Percentiles rank a stretch among this genome's conserved stretches.
phyloP scores from a whole-genome alignment of 257 asterid species.

The Cynanchum wilfordii region DNA sequence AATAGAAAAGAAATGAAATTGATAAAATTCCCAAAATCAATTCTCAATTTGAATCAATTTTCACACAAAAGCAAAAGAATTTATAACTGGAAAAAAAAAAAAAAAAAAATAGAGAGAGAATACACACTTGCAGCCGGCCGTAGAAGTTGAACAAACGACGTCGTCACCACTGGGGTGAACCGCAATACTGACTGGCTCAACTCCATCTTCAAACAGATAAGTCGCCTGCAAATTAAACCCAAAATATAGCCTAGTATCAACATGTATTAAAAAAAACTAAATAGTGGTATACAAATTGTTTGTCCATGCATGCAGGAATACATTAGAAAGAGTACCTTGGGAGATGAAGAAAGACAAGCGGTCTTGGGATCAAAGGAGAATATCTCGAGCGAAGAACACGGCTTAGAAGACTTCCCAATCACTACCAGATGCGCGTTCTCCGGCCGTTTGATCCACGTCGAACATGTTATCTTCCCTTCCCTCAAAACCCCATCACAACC shows the following conservation, averaged over 20 bases:
- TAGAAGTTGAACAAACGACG: constrained; percentile 73
- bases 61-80: neutral
- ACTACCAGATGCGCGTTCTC: constrained; percentile 78
- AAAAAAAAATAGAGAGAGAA: neutral
- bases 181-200: constrained; percentile 56
- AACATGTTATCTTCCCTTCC: constrained; percentile 57
- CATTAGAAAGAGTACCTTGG: constrained; percentile 49
- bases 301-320: neutral
- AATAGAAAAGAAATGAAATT: neutral
- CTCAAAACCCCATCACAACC: constrained; percentile 47
- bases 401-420: constrained; percentile 53
- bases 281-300: too few relatives aligned
- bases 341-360: constrained; percentile 61
- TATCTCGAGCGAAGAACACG: constrained; percentile 64
- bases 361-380: constrained; percentile 62
- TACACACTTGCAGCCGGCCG: constrained; percentile 93
- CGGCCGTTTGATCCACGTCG: constrained; percentile 94
- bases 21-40: neutral
- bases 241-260: neutral
- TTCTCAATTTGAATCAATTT: neutral
- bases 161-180: constrained; percentile 85
- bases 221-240: constrained; percentile 41
- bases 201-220: constrained; percentile 65
- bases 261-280: neutral
- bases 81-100: constrained; percentile 4